A percentile compares a stretch with the other conserved stretches of the same genome.
These are phyloP conservation scores for Fusarium tuaranense DNA, from an alignment of 2,329 filamentous ascomycete genomes.

Conservation along the genomic window DNA sequence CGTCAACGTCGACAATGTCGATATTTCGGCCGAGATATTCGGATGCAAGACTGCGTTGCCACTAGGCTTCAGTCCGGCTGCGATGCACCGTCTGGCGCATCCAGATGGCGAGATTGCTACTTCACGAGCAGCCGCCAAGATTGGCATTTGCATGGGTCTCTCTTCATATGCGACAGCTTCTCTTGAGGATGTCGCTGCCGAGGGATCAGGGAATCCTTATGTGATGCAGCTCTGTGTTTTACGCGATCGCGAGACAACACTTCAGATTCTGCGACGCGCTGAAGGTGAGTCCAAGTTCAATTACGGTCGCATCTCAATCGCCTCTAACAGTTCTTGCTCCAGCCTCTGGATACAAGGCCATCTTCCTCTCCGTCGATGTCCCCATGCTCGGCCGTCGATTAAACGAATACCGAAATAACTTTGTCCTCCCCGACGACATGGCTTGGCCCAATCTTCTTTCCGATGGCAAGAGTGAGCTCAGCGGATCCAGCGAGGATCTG, in stretches of 20 bases:
- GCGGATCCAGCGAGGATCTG: conserved; percentile 16
- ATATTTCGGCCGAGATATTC: conserved; percentile 36
- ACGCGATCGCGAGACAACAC: conserved; percentile 34
- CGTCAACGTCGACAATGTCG: conserved; percentile 39
- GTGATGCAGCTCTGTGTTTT: conserved; percentile 42
- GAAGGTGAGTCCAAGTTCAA: conserved; percentile 21
- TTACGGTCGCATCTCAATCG: no score
- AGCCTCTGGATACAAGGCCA: conserved; percentile 58
- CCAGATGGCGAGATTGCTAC: conserved; percentile 63
- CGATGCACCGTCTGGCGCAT: conserved; percentile 66
- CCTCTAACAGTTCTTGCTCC: not conserved
- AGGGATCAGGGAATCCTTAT: conserved; percentile 38
- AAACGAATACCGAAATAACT: conserved; percentile 62
- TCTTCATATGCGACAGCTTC: conserved; percentile 41
- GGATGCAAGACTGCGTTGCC: conserved; percentile 56
- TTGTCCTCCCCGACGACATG: conserved; percentile 62
- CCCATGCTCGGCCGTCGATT: conserved; percentile 60
- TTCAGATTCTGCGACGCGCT: conserved; percentile 36
- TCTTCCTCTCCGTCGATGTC: conserved; percentile 70
- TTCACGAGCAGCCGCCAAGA: conserved; percentile 52
- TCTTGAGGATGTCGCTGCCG: conserved; percentile 36
- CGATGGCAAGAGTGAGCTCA: conserved; percentile 42
- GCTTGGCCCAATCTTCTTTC: conserved; percentile 47
- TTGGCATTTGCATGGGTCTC: conserved; percentile 45
- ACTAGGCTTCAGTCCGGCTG: conserved; percentile 65